Percentiles rank a stretch among this genome's conserved stretches.
phyloP scores from a whole-genome alignment of 2,329 filamentous ascomycete genomes.

The Nothopassalora personata region DNA sequence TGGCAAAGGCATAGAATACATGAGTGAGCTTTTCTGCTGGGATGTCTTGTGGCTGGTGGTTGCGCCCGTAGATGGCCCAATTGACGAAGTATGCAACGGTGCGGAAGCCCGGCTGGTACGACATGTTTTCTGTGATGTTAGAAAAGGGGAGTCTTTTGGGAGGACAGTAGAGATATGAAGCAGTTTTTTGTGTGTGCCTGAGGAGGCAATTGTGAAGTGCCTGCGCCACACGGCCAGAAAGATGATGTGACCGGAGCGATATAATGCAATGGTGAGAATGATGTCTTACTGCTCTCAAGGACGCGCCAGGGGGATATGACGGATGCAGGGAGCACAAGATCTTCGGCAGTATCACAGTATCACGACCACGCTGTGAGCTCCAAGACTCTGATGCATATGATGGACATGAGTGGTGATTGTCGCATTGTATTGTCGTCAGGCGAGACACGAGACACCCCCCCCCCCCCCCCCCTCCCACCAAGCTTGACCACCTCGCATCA shows the following conservation, averaged over 20 bases:
- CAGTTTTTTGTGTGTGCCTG: conserved; percentile 2
- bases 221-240: conserved; percentile 1
- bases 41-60: conserved; percentile 79
- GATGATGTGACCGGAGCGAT: background rate
- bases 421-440: too few species aligned
- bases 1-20: conserved; percentile 85
- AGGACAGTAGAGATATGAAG: background rate
- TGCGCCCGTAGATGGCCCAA: conserved; percentile 41
- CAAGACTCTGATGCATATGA: background rate
- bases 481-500: background rate
- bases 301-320: too few species aligned
- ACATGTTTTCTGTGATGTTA: conserved; percentile 9
- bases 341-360: too few species aligned
- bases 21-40: conserved; percentile 79
- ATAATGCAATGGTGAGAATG: background rate
- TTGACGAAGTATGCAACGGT: conserved; percentile 34
- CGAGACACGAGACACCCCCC: too few species aligned
- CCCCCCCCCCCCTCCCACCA: too few species aligned
- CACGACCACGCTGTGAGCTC: too few species aligned
- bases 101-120: conserved; percentile 25
- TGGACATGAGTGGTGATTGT: background rate
- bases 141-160: background rate
- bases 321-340: too few species aligned
- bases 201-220: conserved; percentile 2
- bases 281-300: too few species aligned